These are phyloP conservation scores for Colletotrichum acutatum DNA, from an alignment of 2,329 filamentous ascomycete species.

Conservation along the genomic window DNA sequence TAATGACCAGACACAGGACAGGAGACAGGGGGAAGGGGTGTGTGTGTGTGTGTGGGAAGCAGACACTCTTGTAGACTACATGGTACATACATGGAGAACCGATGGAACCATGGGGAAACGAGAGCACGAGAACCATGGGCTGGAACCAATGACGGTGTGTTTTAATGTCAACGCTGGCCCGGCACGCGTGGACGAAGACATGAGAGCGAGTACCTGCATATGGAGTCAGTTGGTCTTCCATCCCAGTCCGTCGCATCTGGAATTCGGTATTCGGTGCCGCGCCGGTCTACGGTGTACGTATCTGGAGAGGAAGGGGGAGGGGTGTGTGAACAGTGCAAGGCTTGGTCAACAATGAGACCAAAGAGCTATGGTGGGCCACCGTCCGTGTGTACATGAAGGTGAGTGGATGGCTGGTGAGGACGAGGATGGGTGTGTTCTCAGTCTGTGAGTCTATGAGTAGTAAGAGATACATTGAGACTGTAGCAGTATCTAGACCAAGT, in stretches of 20 bases:
- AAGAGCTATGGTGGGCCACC: neutral
- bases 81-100: neutral
- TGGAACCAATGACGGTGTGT: constrained; percentile 1
- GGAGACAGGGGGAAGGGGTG: neutral
- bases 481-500: neutral
- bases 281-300: neutral
- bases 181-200: neutral
- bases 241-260: constrained; percentile 21
- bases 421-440: neutral
- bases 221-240: neutral
- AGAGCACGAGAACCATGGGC: neutral
- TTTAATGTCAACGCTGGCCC: neutral
- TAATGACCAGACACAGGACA: neutral
- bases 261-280: constrained; percentile 31
- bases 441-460: neutral
- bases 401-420: neutral
- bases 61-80: neutral
- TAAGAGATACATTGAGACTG: neutral
- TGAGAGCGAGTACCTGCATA: constrained; percentile 6
- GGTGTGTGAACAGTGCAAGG: neutral
- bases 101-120: constrained; percentile 11
- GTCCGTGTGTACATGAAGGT: constrained; percentile 3
- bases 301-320: neutral
- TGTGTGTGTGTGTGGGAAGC: neutral
- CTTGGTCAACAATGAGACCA: neutral